These are phyloP conservation scores for Megacollybia platyphylla DNA, from an alignment of 1,284 basidiomycete genomes.

Conservation along the genomic window DNA sequence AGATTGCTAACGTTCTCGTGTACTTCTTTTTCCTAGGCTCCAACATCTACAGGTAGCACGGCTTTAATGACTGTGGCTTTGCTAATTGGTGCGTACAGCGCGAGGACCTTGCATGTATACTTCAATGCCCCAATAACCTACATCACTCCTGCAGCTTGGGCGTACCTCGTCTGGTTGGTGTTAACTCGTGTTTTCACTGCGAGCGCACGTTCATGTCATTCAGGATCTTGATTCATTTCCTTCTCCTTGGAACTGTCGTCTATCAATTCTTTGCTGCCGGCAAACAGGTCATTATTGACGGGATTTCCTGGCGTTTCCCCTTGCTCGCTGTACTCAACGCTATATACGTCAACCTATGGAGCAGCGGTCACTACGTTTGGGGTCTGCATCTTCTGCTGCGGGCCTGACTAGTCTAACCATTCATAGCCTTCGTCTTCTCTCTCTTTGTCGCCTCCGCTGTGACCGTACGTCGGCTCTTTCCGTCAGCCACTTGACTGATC, in stretches of 20 bases:
- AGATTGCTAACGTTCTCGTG: conserved; percentile 70
- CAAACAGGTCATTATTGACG: conserved; percentile 74
- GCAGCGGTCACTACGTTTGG: conserved; percentile 55
- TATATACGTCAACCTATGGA: conserved; percentile 79
- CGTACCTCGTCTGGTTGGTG: conserved; percentile 68
- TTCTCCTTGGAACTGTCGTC: conserved; percentile 79
- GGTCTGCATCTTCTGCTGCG: conserved; percentile 23
- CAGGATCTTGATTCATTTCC: conserved; percentile 74
- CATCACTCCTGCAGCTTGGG: conserved; percentile 82
- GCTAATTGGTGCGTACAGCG: no score
- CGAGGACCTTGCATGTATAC: conserved; percentile 48
- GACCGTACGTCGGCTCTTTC: conserved; percentile 31
- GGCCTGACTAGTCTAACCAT: conserved; percentile 1
- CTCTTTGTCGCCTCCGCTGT: conserved; percentile 77
- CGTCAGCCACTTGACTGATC: neutral
- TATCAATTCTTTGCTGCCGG: conserved; percentile 84
- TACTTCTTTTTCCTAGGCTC: conserved; percentile 79
- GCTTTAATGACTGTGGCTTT: conserved; percentile 32
- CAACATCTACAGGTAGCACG: conserved; percentile 51
- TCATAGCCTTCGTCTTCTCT: conserved; percentile 68
- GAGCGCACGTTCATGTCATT: conserved; percentile 10
- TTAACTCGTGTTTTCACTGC: neutral
- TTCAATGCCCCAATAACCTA: conserved; percentile 71
- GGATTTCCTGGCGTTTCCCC: conserved; percentile 82
- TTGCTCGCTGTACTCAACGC: conserved; percentile 76